Percentiles rank a stretch among this genome's conserved stretches.
phyloP scores from a whole-genome alignment of 2,329 filamentous ascomycete species.

The Phaeoacremonium minimum region DNA sequence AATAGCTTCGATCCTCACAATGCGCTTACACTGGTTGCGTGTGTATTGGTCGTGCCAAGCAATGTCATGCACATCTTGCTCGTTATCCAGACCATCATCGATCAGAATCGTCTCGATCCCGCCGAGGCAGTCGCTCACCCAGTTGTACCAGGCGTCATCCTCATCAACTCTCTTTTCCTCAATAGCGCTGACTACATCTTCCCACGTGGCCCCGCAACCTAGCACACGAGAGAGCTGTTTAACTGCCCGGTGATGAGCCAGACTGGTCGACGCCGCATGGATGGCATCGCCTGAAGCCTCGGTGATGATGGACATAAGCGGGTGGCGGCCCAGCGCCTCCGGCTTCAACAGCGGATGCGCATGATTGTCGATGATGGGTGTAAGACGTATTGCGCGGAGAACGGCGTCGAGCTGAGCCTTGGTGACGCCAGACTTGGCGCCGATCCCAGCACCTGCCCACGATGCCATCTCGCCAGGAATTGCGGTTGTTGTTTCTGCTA shows the following conservation, averaged over 20 bases:
- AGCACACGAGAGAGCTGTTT: constrained; percentile 65
- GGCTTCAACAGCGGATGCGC: constrained; percentile 63
- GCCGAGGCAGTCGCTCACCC: constrained; percentile 57
- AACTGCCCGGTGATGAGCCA: constrained; percentile 67
- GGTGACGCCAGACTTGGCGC: constrained; percentile 5
- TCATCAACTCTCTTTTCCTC: constrained; percentile 34
- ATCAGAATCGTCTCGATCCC: constrained; percentile 72
- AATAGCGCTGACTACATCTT: constrained; percentile 40
- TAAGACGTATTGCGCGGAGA: constrained; percentile 38
- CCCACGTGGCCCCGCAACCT: constrained; percentile 60
- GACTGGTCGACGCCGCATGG: constrained; percentile 52
- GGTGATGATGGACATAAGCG: constrained; percentile 59
- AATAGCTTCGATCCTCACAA: constrained; percentile 73
- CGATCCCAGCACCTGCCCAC: background rate
- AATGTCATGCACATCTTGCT: constrained; percentile 53
- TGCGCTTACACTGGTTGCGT: constrained; percentile 60
- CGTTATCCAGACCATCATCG: constrained; percentile 67
- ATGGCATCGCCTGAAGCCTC: constrained; percentile 70
- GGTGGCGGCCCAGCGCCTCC: constrained; percentile 38
- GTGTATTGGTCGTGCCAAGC: constrained; percentile 65
- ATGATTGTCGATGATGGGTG: constrained; percentile 70
- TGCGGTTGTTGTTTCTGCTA: no score
- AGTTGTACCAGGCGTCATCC: constrained; percentile 52
- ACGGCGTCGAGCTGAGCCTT: constrained; percentile 22
- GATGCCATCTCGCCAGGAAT: no score